Conservation (phyloP, 2,329 filamentous ascomycete species). For the Colletotrichum tofieldiae region DNA sequence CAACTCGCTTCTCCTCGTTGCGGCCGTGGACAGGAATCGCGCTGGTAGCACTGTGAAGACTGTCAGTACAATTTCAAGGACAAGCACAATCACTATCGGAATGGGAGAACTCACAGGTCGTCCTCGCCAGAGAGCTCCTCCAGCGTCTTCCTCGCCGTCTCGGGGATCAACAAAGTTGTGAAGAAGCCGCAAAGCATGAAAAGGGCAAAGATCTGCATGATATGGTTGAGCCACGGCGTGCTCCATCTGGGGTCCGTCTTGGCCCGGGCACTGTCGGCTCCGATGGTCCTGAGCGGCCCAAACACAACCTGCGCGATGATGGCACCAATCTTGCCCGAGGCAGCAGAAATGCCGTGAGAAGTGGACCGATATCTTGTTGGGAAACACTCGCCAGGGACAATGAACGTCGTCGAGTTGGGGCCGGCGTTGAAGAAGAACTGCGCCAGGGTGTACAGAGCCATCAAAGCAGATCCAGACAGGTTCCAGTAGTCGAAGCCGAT, state of each 20-base stretch:
- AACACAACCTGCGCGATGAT: constrained; percentile 67
- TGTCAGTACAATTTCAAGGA: neutral
- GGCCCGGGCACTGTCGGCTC: constrained; percentile 61
- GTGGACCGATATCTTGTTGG: constrained; percentile 75
- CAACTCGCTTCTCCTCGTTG: constrained; percentile 42
- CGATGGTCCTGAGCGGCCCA: constrained; percentile 58
- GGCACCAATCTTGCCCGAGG: constrained; percentile 72
- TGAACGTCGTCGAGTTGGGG: constrained; percentile 75
- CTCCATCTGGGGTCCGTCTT: constrained; percentile 41
- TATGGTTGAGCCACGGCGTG: constrained; percentile 43
- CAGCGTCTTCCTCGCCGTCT: constrained; percentile 58
- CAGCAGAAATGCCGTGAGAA: constrained; percentile 74
- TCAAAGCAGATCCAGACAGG: constrained; percentile 37
- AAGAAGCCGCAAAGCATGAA: constrained; percentile 62
- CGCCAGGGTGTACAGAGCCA: constrained; percentile 25
- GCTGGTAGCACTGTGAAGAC: constrained; percentile 23
- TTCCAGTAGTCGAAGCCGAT: constrained; percentile 64
- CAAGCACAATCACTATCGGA: no score
- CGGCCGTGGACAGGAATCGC: constrained; percentile 21
- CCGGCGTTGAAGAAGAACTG: constrained; percentile 52
- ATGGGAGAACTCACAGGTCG: constrained; percentile 35
- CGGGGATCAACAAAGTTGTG: constrained; percentile 64
- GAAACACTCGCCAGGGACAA: constrained; percentile 76
- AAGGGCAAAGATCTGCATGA: constrained; percentile 56
- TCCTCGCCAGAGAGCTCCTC: constrained; percentile 65